Conservation (phyloP, 2,329 filamentous ascomycete species). For the Aspergillus neotritici region DNA sequence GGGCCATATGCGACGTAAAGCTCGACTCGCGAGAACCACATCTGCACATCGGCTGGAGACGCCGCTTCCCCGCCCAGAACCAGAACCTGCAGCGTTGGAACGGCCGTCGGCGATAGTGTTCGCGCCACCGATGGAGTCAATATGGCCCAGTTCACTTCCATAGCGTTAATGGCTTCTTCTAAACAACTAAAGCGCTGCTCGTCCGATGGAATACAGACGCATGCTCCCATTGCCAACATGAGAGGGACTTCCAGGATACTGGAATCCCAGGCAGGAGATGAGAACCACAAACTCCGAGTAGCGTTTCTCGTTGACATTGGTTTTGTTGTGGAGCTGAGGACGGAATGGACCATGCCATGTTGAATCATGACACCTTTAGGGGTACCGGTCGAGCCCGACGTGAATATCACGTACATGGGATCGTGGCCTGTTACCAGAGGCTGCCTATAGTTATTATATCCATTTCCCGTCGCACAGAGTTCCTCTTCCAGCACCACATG, state of each 20-base stretch:
- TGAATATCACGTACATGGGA: slow-evolving; percentile 2
- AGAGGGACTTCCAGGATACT: background rate
- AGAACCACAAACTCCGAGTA: no score
- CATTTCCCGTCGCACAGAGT: no score
- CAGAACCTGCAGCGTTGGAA: slow-evolving; percentile 6
- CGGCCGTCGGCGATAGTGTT: slow-evolving; percentile 14
- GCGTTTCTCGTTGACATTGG: no score
- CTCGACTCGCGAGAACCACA: background rate
- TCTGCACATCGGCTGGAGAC: background rate
- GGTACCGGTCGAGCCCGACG: slow-evolving; percentile 5
- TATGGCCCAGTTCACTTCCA: slow-evolving; percentile 31
- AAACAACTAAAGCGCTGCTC: background rate
- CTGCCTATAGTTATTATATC: no score
- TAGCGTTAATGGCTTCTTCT: slow-evolving; percentile 6
- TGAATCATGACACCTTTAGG: slow-evolving; percentile 5
- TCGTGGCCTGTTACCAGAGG: slow-evolving; percentile 2
- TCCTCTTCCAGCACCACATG: no score
- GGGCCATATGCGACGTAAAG: slow-evolving; percentile 3
- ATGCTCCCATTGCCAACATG: background rate
- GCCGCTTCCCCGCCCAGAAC: slow-evolving; percentile 8
- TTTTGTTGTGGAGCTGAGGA: no score
- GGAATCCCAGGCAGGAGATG: background rate
- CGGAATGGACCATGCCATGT: no score
- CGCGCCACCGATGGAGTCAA: slow-evolving; percentile 33
- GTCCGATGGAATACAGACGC: slow-evolving; percentile 1